Conservation (phyloP, 208 protist genomes). For the Zelonia costaricensis region DNA sequence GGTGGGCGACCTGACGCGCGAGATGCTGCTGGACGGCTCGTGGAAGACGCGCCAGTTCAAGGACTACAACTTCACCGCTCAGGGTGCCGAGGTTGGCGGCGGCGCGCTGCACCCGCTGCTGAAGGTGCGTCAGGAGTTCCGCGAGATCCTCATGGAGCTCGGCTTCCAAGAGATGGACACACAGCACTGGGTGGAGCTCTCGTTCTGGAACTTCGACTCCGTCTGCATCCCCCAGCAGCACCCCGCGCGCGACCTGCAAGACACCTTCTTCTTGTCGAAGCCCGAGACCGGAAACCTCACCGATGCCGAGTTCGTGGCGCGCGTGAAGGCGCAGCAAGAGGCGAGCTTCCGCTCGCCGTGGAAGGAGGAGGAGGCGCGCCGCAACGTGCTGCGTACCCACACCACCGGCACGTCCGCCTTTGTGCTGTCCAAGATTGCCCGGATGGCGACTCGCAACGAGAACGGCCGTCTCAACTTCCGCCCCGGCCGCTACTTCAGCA, state of each 20-base stretch:
- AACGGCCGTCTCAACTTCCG: conserved; percentile 87
- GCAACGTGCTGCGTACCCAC: conserved; percentile 99
- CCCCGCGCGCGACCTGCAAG: conserved; percentile 99
- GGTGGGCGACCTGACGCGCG: conserved; percentile 91
- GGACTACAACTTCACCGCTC: conserved; percentile 96
- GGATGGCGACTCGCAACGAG: conserved; percentile 46
- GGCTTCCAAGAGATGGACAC: conserved; percentile 99
- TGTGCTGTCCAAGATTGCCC: conserved; percentile 96
- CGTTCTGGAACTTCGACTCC: conserved; percentile 99
- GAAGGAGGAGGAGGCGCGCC: conserved; percentile 93
- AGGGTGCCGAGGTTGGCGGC: conserved; percentile 77
- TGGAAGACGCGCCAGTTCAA: conserved; percentile 97
- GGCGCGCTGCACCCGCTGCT: conserved; percentile 98
- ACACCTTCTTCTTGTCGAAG: conserved; percentile 99
- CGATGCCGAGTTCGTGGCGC: conserved; percentile 91
- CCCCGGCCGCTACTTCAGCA: conserved; percentile 99
- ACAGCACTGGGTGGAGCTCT: conserved; percentile 98
- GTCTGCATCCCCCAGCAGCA: conserved; percentile 99
- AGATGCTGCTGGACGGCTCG: conserved; percentile 94
- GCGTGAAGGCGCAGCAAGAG: conserved; percentile 95
- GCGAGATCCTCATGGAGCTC: conserved; percentile 99
- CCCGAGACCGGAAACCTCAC: conserved; percentile 48
- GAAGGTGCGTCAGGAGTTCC: conserved; percentile 98
- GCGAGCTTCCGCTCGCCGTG: conserved; percentile 94
- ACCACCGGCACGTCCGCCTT: conserved; percentile 99